phyloP scores from a whole-genome alignment of 495 filamentous ascomycete genomes.

The Penicillium atrosanguineum region DNA sequence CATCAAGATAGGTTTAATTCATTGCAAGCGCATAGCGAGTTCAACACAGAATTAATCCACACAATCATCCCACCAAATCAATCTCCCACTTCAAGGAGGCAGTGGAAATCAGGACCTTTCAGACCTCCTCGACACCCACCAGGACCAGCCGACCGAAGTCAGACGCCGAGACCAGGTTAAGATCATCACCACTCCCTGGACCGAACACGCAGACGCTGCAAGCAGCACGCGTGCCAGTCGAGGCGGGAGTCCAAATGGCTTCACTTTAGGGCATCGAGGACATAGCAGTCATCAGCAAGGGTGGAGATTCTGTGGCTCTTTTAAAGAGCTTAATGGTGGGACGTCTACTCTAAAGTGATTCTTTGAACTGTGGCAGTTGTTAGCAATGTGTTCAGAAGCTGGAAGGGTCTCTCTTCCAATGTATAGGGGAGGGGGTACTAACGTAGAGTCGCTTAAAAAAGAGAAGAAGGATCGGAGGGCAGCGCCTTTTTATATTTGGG shows the following conservation, averaged over 20 bases:
- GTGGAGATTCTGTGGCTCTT: conserved; percentile 73
- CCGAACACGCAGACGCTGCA: conserved; percentile 29
- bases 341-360: conserved; percentile 92
- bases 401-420: not conserved
- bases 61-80: not conserved
- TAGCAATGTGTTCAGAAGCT: conserved; percentile 17
- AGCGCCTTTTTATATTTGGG: conserved; percentile 26
- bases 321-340: conserved; percentile 73
- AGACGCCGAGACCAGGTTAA: conserved; percentile 57
- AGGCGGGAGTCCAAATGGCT: conserved; percentile 57
- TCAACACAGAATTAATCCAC: conserved; percentile 23
- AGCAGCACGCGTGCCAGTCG: conserved; percentile 37
- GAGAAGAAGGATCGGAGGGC: conserved; percentile 23
- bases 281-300: conserved; percentile 70
- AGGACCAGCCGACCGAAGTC: conserved; percentile 63
- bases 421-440: conserved; percentile 41
- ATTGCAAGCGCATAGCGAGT: not conserved
- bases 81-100: conserved; percentile 13
- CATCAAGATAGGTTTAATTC: not conserved
- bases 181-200: conserved; percentile 72
- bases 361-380: conserved; percentile 60
- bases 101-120: conserved; percentile 50
- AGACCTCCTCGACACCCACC: conserved; percentile 70
- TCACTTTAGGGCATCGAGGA: conserved; percentile 73
- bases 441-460: conserved; percentile 65